Base-by-base conservation (phyloP, 1,139 yeast genomes). In the Nakaseomyces bracarensis region DNA sequence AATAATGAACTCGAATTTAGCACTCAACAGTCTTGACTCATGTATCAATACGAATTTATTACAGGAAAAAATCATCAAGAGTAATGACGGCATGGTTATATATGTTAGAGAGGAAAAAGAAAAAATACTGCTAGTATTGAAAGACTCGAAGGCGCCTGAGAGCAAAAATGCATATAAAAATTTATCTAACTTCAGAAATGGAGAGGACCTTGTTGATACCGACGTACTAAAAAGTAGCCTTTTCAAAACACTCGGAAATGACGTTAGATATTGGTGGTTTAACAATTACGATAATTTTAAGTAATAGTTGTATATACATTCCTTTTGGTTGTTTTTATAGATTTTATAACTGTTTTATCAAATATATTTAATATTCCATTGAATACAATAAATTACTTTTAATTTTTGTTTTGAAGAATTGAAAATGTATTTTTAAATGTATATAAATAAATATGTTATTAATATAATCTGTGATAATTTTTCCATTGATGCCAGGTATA, bases 81-180 rank as follows among this genome's bases (percentile, higher is more conserved):
- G 58, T 18, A 56, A 53, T 41, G 59, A 60, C 41, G 65, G 65
- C 0, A 37, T 60, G 18, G 39, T 59, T 9, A 58, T 62, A 44
- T 60, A 57, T 38, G 43, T 58, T 13, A 44, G 44, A 10, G 50
- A 52, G 10, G 49, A 47, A 36, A 42, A 46, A 2, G 39, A 48
- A 6, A 44, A 50, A 38, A 21, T 50, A 19, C 39, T 50, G 2
- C 23, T 60, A 10, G 41, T 60, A 16, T 40, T 60, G 8, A 54
- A 52, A 29, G 59, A 60, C 41, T 27, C 30, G 6, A 2, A 14
- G 10, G 30, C 18, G 1, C 30, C 6, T 4, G 48, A 42, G 16
- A 40, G 38, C 34, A 39, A 43, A 20, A 30, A 28, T 11, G 23
- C 23, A 8, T 11, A 3, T 6, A 42, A 33, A 21, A 27, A 25